phyloP scores from a whole-genome alignment of 306 rosid genomes.

The Ormosia semicastrata region DNA sequence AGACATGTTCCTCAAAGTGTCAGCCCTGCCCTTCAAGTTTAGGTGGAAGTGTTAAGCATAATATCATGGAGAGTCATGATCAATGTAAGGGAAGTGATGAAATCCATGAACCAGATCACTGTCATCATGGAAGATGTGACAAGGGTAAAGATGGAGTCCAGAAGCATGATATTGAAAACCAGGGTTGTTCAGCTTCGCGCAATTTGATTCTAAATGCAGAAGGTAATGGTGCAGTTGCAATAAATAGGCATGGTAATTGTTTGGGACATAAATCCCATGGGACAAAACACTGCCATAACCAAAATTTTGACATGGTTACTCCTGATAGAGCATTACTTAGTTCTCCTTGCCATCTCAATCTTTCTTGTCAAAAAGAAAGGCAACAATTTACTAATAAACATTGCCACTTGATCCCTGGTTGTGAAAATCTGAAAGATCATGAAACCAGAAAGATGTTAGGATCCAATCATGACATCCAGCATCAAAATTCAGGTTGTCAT shows the following conservation, averaged over 20 bases:
- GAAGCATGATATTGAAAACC: constrained; percentile 32
- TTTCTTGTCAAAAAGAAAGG: constrained; percentile 23
- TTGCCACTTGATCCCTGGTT: constrained; percentile 35
- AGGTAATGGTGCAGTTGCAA: constrained; percentile 1
- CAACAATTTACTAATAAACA: background rate
- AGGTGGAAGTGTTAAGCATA: constrained; percentile 26
- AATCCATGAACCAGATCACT: constrained; percentile 36
- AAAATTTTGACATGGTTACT: constrained; percentile 14
- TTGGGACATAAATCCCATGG: constrained; percentile 29
- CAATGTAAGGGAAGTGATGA: constrained; percentile 29
- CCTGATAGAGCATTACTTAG: background rate
- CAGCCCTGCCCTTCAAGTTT: constrained; percentile 34
- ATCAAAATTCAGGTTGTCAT: constrained; percentile 13
- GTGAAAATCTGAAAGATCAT: constrained; percentile 26
- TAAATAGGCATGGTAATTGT: constrained; percentile 17
- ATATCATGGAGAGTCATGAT: constrained; percentile 25
- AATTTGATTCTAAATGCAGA: constrained; percentile 9
- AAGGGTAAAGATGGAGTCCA: constrained; percentile 24
- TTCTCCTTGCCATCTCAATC: constrained; percentile 7
- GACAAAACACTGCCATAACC: constrained; percentile 25
- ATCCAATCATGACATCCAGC: constrained; percentile 23
- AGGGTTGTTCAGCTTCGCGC: constrained; percentile 27
- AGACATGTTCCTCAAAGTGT: constrained; percentile 35
- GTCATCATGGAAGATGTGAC: constrained; percentile 38
- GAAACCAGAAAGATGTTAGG: background rate